A percentile compares a stretch with the other conserved stretches of the same genome.
Conservation (phyloP, 2,329 filamentous ascomycete genomes). For the Talaromyces sp. region DNA sequence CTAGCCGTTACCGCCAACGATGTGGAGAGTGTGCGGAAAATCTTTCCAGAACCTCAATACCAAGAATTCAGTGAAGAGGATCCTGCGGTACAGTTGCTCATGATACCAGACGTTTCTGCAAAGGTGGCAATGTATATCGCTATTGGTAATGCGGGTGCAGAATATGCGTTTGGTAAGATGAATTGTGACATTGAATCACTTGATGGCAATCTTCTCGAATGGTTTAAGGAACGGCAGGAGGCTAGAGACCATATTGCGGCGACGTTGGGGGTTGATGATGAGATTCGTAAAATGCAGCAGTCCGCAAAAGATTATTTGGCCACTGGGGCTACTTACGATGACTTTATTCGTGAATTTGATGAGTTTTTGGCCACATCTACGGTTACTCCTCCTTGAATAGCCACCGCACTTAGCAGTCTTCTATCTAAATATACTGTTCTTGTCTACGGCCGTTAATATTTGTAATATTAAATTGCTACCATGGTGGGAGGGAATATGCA, state of each 20-base stretch:
- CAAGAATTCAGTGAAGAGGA: not conserved
- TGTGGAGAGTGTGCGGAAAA: not conserved
- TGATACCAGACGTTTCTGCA: not conserved
- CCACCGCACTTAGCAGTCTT: not conserved
- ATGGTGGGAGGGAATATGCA: no score
- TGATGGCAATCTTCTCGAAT: not conserved
- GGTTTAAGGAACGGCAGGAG: not conserved
- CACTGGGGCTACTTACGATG: no score
- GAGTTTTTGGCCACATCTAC: not conserved
- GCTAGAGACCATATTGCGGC: not conserved
- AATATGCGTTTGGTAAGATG: not conserved
- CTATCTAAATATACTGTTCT: not conserved
- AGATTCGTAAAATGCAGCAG: not conserved
- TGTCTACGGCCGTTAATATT: not conserved
- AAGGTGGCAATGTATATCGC: not conserved
- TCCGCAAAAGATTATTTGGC: not conserved
- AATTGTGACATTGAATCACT: not conserved
- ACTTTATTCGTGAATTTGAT: not conserved
- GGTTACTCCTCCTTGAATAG: not conserved
- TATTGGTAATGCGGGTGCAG: not conserved
- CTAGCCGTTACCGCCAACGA: not conserved
- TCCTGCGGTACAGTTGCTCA: not conserved
- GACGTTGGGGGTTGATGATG: not conserved
- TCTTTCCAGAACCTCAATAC: not conserved
- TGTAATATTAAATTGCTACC: not conserved